Evolutionary conservation across 257 asterid genomes (phyloP).

Genomic region (Solanum habrochaites): DNA sequence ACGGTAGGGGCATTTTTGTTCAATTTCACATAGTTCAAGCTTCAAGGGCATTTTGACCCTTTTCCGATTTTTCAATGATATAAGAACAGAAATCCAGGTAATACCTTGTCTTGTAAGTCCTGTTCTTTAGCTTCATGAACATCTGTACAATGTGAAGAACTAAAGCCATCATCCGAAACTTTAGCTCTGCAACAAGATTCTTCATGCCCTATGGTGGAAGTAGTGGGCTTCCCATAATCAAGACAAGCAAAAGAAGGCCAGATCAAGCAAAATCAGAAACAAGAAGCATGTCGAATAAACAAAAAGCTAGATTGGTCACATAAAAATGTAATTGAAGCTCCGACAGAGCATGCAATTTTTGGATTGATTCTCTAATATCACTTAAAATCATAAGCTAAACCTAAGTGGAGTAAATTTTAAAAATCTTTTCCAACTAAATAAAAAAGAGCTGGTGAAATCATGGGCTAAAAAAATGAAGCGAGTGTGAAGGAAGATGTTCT

Average conservation of each 20-base stretch:
- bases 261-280: not conserved
- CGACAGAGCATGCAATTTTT: not conserved
- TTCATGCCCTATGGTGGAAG: constrained; percentile 1
- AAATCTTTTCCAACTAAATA: not conserved
- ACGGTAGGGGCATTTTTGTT: not conserved
- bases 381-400: not conserved
- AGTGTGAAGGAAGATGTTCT: not conserved
- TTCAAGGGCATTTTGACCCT: not conserved
- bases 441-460: not conserved
- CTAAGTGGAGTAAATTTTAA: not conserved
- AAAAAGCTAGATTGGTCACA: not conserved
- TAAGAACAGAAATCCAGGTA: not conserved
- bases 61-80: not conserved
- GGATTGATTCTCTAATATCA: not conserved
- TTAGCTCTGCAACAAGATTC: constrained; percentile 10
- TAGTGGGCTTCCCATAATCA: not conserved
- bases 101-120: constrained; percentile 1
- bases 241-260: not conserved
- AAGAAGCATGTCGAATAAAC: not conserved
- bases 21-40: not conserved
- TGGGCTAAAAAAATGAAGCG: not conserved
- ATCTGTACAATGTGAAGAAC: constrained; percentile 8
- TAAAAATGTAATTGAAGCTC: not conserved
- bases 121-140: not conserved
- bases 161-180: not conserved